phyloP scores from a whole-genome alignment of 1,139 yeast species.

The Saccharomyces hybrid region DNA sequence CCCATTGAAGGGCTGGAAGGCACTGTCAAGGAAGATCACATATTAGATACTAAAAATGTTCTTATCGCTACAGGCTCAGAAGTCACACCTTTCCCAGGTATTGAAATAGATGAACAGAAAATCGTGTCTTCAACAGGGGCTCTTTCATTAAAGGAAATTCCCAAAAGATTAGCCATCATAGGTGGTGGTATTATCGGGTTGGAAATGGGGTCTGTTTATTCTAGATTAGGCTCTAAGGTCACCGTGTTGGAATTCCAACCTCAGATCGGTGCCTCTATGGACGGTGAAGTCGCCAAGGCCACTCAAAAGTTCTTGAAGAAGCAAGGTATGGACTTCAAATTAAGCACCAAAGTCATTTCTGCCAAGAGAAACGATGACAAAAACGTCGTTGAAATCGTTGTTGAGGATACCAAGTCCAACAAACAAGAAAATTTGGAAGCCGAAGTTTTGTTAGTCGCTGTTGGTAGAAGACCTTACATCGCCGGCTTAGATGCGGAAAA shows the following conservation, averaged over 20 bases:
- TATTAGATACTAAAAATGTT: slow-evolving; percentile 73
- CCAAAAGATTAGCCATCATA: slow-evolving; percentile 85
- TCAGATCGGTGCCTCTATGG: slow-evolving; percentile 96
- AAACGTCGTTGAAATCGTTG: slow-evolving; percentile 64
- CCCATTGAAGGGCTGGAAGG: slow-evolving; percentile 83
- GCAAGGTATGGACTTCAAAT: slow-evolving; percentile 92
- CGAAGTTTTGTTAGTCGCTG: slow-evolving; percentile 91
- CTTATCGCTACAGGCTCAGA: slow-evolving; percentile 98
- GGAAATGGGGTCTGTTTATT: slow-evolving; percentile 98
- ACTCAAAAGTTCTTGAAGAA: slow-evolving; percentile 85
- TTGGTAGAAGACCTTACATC: slow-evolving; percentile 98
- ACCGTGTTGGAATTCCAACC: slow-evolving; percentile 87
- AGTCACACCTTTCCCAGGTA: slow-evolving; percentile 98
- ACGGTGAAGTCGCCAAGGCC: slow-evolving; percentile 83
- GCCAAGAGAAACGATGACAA: slow-evolving; percentile 82
- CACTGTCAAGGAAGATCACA: slow-evolving; percentile 37
- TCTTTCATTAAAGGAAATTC: slow-evolving; percentile 73
- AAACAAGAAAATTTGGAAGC: slow-evolving; percentile 74
- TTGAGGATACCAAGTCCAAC: slow-evolving; percentile 85
- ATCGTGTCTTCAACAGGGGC: slow-evolving; percentile 96
- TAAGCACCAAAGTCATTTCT: slow-evolving; percentile 82
- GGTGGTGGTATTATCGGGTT: slow-evolving; percentile 99
- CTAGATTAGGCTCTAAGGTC: slow-evolving; percentile 92
- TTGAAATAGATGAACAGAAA: slow-evolving; percentile 92
- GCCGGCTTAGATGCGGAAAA: slow-evolving; percentile 84